Evolutionary conservation across 2,329 filamentous ascomycete genomes (phyloP).

Genomic region (Cladosporium austrohemisphaericum): DNA sequence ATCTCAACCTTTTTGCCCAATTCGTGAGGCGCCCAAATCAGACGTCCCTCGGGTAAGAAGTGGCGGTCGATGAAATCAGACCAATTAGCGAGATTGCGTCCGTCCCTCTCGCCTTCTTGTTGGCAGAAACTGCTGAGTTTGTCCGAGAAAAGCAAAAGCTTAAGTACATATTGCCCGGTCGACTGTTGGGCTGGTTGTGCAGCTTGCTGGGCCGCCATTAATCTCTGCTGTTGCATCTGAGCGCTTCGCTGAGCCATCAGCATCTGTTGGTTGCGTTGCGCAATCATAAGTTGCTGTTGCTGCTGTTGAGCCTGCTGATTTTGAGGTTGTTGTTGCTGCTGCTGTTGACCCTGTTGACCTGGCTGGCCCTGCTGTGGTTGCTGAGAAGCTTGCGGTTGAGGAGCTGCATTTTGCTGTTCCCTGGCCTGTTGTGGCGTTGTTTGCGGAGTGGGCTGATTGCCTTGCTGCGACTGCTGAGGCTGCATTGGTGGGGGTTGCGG

Average conservation of each 20-base stretch:
- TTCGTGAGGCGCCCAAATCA: constrained; percentile 58
- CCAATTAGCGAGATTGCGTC: constrained; percentile 74
- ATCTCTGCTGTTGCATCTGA: constrained; percentile 29
- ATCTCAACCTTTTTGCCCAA: constrained; percentile 55
- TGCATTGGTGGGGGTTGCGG: constrained; percentile 27
- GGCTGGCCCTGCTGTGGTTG: constrained; percentile 15
- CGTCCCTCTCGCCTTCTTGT: constrained; percentile 51
- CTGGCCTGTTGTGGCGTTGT: constrained; percentile 29
- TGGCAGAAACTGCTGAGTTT: constrained; percentile 51
- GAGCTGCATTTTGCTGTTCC: constrained; percentile 32
- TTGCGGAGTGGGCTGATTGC: constrained; percentile 19
- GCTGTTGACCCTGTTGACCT: constrained; percentile 39
- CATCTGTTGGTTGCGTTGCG: no score
- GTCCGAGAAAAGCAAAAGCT: constrained; percentile 55
- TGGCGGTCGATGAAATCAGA: constrained; percentile 73
- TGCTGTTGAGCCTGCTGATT: constrained; percentile 32
- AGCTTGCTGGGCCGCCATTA: constrained; percentile 30
- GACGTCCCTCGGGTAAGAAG: constrained; percentile 73
- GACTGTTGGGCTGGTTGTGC: constrained; percentile 28
- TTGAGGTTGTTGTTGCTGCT: constrained; percentile 47
- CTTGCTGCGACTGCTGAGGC: constrained; percentile 31
- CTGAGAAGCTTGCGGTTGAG: constrained; percentile 21
- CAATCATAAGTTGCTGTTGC: constrained; percentile 20
- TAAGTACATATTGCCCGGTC: constrained; percentile 45
- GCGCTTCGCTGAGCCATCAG: constrained; percentile 29